Evolutionary conservation across 208 protist genomes (phyloP), one percentile per base, ranked within the genome.

Genomic region (Angomonas deanei): DNA sequence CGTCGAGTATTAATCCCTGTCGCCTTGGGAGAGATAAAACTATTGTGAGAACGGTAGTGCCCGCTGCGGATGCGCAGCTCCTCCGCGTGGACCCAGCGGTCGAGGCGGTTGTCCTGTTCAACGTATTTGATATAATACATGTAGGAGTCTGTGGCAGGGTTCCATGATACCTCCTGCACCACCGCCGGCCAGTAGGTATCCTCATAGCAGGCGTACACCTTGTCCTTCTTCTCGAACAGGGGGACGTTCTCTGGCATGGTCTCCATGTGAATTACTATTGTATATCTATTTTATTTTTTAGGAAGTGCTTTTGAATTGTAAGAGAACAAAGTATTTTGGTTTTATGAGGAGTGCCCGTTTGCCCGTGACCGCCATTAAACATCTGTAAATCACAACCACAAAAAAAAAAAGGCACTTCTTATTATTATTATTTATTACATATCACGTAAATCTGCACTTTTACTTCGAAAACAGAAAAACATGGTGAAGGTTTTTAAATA

Each of bases 101-200:
- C 91, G 72, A 94, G 79, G 28, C 91, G 81, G 63, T 84, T 91
- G 65, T 96, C 88, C 66, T 93, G 88, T 53, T 96, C 87, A 1
- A 89, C 68, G 61, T 91, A 96, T 64, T 80, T 84, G n/a, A 94
- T 78, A 61, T 96, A 96, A 69, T 93, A 96, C 2, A 87, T 53
- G 52, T 70, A 78, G 32, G 76, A 70, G 31, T 75, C 73, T 10
- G 66, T 74, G 21, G 56, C 69, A 4, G 72, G 74, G 48, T 91
- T 84, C 42, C 73, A 57, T 3, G 75, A 76, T 11, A 95, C 82
- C 61, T 95, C 84, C 32, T 84, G 57, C 2, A 95, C 74, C 26
- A 90, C 79, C 23, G 85, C 89, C 24, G 80, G 71, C 56, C 86
- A 83, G 57, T 86, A 92, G 39, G 86, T 89, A 32, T 80, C 84